Percentiles rank a stretch among this genome's conserved stretches.
Conservation (phyloP, 1,284 basidiomycete genomes). For the Tranzscheliella williamsii region DNA sequence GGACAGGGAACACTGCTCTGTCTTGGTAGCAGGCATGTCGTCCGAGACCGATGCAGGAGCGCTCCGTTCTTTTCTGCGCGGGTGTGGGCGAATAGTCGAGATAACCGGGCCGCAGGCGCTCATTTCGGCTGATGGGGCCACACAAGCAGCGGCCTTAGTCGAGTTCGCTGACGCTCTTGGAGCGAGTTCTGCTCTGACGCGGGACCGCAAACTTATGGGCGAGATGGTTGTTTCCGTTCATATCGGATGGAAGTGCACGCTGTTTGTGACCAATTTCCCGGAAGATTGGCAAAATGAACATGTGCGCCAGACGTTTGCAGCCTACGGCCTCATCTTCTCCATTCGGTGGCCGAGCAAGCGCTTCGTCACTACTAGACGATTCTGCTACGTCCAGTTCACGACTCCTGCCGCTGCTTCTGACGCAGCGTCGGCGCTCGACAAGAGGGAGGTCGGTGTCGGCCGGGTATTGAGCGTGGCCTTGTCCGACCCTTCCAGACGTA, state of each 20-base stretch:
- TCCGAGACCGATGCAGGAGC: constrained; percentile 69
- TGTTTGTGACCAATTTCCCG: constrained; percentile 96
- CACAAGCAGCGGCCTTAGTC: constrained; percentile 59
- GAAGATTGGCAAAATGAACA: constrained; percentile 76
- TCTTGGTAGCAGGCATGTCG: constrained; percentile 79
- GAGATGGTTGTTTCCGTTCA: constrained; percentile 73
- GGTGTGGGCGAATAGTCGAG: constrained; percentile 62
- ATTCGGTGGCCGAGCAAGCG: constrained; percentile 98
- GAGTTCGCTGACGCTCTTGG: constrained; percentile 58
- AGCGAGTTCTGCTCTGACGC: constrained; percentile 82
- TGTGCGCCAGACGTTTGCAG: constrained; percentile 74
- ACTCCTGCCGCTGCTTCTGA: constrained; percentile 79
- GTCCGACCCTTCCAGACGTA: constrained; percentile 85
- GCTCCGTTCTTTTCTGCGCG: constrained; percentile 76
- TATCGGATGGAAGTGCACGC: constrained; percentile 88
- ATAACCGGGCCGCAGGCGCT: constrained; percentile 40
- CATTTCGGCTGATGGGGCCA: constrained; percentile 20
- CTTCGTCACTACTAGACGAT: constrained; percentile 83
- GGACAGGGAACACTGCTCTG: constrained; percentile 92
- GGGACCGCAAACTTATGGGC: constrained; percentile 81
- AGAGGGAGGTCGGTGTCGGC: constrained; percentile 69
- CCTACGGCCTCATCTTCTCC: constrained; percentile 89
- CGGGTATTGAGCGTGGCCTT: constrained; percentile 77
- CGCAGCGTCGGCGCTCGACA: constrained; percentile 76
- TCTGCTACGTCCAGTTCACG: constrained; percentile 91